phyloP scores from a whole-genome alignment of 257 asterid species.

The Nicotiana tomentosiformis region DNA sequence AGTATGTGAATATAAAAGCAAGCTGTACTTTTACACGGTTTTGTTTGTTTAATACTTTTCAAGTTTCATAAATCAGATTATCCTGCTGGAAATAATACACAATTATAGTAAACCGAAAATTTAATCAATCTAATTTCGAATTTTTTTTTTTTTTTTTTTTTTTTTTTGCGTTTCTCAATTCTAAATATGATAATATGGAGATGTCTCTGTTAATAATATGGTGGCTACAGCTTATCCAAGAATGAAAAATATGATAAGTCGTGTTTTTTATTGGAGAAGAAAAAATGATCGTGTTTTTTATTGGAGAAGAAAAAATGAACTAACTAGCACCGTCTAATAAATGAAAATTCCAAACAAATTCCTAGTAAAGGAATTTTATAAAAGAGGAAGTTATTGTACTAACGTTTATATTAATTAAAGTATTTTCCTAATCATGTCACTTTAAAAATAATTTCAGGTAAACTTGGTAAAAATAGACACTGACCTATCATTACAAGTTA shows the following conservation, averaged over 20 bases:
- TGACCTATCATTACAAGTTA: too few species aligned
- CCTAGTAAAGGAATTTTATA: neutral
- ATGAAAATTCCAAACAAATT: neutral
- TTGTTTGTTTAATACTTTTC: slow-evolving; percentile 21
- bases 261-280: neutral
- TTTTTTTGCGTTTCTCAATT: neutral
- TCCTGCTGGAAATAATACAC: neutral
- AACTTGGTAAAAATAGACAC: too few species aligned
- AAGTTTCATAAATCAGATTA: neutral
- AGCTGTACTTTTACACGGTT: slow-evolving; percentile 37
- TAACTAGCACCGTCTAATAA: neutral
- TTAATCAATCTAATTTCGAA: neutral
- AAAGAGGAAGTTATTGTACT: neutral
- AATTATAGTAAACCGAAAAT: neutral
- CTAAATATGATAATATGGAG: too few species aligned
- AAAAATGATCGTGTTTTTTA: neutral
- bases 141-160: neutral
- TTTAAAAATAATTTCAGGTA: too few species aligned
- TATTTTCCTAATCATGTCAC: too few species aligned
- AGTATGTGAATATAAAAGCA: slow-evolving; percentile 14
- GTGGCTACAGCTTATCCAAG: neutral
- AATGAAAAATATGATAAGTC: neutral
- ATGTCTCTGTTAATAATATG: neutral
- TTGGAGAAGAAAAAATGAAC: neutral
- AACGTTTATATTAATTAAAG: too few species aligned